Evolutionary conservation across 306 rosid species (phyloP), one percentile per base, ranked within the genome.

Genomic region (Prunus kanzakura): DNA sequence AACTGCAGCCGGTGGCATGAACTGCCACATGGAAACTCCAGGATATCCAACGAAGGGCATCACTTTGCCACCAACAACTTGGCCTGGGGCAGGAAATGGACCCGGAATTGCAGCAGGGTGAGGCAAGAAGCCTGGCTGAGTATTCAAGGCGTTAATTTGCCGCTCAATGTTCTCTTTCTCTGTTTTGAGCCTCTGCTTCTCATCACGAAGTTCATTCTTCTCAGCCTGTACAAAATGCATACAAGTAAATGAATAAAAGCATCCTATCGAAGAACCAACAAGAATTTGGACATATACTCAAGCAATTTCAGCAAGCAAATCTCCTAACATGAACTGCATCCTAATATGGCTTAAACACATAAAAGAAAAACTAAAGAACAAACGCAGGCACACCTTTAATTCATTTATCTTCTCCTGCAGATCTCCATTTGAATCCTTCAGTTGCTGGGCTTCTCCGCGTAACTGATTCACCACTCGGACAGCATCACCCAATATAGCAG

Each of bases 21-120:
- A 91, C 81, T 92, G 97, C 99, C 99, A 95, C 98, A 95, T 95
- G 20, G 91, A 86, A 15, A 90, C 74, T 73, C 99, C 96, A 55
- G 97, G 96, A 76, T 95, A 95, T 41, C 98, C 97, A 11, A 88
- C 82, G 30, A 87, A 88, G 32, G 99, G 99, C 80, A 92, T 81
- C 76, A 91, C 60, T 85, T 95, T 95, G 68, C 88, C 89, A 52
- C 87, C 88, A 72, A 76, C 82, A 73, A 80, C 72, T 64, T 95
- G 92, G 22, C 85, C 89, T 14, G 88, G 83, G 62, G 82, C 84
- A 50, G 93, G 60, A 76, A 84, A 83, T 6, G 87, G 74, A 58
- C 84, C 78, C 35, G 86, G 64, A 10, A 87, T 71, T 46, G 88
- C 67, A 32, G 96, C 76, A 58, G 90, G 85, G 54, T 88, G 89